These are phyloP conservation scores for Setomelanomma holmii DNA, from an alignment of 2,329 filamentous ascomycete species.

Conservation along the genomic window DNA sequence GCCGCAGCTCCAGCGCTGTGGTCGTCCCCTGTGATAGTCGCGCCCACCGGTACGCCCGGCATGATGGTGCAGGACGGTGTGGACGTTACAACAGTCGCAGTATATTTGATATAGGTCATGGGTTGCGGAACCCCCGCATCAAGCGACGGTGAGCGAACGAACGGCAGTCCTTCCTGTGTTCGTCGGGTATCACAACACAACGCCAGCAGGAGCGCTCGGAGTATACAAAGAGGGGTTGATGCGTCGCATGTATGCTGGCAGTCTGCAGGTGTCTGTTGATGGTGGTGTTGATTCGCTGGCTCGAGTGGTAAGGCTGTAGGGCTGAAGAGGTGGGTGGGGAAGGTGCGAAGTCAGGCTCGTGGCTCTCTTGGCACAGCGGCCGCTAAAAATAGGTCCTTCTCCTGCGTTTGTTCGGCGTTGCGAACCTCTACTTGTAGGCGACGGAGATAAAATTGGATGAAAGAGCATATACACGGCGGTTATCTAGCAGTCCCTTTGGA, in stretches of 20 bases:
- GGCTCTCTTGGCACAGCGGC: constrained; percentile 19
- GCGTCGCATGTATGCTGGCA: constrained; percentile 16
- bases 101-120: constrained; percentile 12
- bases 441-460: constrained; percentile 20
- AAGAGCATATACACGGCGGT: constrained; percentile 13
- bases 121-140: constrained; percentile 6
- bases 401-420: constrained; percentile 1
- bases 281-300: constrained; percentile 11
- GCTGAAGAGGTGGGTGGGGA: constrained; percentile 13
- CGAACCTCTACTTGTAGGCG: background rate
- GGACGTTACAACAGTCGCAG: constrained; percentile 7
- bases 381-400: constrained; percentile 37
- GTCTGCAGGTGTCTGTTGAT: constrained; percentile 6
- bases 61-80: constrained; percentile 23
- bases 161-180: constrained; percentile 20
- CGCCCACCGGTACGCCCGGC: constrained; percentile 17
- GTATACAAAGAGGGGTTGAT: constrained; percentile 22
- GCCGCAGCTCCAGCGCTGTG: constrained; percentile 14
- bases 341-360: constrained; percentile 18
- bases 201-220: constrained; percentile 14
- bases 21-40: constrained; percentile 13
- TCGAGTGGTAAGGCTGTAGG: constrained; percentile 35
- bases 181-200: constrained; percentile 15
- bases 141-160: constrained; percentile 14
- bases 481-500: constrained; percentile 6